Conservation (phyloP, 352 stramenopile genomes). For the Pythium phragmiticola region DNA sequence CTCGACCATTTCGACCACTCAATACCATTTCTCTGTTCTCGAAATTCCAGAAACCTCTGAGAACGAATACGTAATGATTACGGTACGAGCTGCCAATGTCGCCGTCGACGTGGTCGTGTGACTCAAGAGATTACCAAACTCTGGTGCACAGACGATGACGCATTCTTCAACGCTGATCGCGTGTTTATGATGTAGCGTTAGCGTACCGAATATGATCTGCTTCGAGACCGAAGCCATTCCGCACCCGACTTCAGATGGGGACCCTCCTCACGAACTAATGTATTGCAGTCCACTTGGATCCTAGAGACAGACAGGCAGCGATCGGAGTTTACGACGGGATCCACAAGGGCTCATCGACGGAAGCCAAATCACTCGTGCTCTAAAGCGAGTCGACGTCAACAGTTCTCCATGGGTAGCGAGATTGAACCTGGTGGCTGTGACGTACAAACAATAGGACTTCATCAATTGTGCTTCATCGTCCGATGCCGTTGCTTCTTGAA, state of each 20-base stretch:
- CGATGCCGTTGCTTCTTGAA: too few species aligned
- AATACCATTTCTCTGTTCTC: background rate
- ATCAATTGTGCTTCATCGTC: too few species aligned
- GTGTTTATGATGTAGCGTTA: constrained; percentile 1
- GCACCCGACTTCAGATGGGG: background rate
- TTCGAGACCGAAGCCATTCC: background rate
- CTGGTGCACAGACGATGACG: too few species aligned
- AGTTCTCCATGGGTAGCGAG: too few species aligned
- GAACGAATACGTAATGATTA: background rate
- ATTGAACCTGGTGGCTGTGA: too few species aligned
- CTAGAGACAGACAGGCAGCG: too few species aligned
- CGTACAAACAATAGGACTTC: too few species aligned
- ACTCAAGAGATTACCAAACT: background rate
- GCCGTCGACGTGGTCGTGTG: too few species aligned
- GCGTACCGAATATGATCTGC: too few species aligned
- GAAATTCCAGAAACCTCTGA: background rate
- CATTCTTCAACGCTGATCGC: background rate
- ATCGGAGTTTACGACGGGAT: background rate
- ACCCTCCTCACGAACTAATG: background rate
- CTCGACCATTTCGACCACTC: constrained; percentile 1
- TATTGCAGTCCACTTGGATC: background rate
- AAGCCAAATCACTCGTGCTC: too few species aligned
- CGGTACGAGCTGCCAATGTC: too few species aligned
- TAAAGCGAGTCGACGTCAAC: too few species aligned
- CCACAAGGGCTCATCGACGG: background rate